Evolutionary conservation across 257 asterid species (phyloP).

Genomic region (Gentiana straminea): DNA sequence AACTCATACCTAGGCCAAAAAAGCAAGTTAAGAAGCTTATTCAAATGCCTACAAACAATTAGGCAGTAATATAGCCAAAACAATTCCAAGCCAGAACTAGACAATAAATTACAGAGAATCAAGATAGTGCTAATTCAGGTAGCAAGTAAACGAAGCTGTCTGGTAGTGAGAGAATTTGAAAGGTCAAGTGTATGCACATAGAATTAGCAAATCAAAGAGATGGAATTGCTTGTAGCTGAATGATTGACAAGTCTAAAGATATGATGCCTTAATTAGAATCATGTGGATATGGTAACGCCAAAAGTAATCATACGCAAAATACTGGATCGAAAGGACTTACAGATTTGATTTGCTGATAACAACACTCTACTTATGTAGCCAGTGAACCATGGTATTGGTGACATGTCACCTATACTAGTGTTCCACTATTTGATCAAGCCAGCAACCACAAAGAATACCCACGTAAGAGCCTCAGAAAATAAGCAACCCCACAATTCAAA

Average conservation of each 20-base stretch:
- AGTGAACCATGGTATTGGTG: slow-evolving; percentile 12
- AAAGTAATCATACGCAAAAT: not conserved
- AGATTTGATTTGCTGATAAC: slow-evolving; percentile 23
- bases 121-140: no score
- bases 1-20: no score
- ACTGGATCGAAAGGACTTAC: slow-evolving; percentile 29
- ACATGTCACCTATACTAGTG: slow-evolving; percentile 11
- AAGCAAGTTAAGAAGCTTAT: no score
- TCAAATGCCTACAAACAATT: no score
- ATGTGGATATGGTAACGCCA: not conserved
- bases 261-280: not conserved
- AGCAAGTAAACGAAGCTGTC: no score
- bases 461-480: slow-evolving; percentile 19
- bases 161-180: no score
- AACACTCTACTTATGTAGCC: slow-evolving; percentile 22
- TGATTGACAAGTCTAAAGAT: not conserved
- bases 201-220: no score
- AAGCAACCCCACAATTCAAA: slow-evolving; percentile 22
- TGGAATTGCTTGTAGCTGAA: not conserved
- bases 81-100: no score
- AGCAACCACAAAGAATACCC: slow-evolving; percentile 19
- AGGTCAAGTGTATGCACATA: no score
- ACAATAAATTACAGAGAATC: no score
- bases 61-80: no score
- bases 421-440: slow-evolving; percentile 9